These are phyloP conservation scores for Trichoderma cornu-damae DNA, from an alignment of 2,329 filamentous ascomycete species.

Conservation along the genomic window DNA sequence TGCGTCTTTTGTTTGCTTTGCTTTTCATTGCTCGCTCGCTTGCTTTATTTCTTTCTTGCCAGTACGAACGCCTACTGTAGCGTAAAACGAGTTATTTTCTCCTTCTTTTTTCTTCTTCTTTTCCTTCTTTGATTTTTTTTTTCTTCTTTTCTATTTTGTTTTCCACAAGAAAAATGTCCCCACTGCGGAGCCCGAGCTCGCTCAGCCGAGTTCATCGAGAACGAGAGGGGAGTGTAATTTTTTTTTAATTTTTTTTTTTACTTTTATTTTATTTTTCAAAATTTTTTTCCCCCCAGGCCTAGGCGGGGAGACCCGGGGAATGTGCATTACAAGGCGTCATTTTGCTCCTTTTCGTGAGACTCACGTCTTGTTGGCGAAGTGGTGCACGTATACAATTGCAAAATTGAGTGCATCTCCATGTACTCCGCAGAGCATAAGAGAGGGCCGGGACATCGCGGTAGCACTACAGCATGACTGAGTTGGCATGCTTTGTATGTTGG, in stretches of 20 bases:
- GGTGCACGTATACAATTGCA: constrained; percentile 1
- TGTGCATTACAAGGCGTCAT: background rate
- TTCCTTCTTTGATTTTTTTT: background rate
- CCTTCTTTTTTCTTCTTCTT: background rate
- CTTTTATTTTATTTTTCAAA: background rate
- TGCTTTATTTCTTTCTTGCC: background rate
- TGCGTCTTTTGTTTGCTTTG: no score
- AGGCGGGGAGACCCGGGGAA: background rate
- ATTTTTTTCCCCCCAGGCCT: background rate
- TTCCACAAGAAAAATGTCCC: no score
- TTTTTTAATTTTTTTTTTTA: background rate
- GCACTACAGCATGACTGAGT: background rate
- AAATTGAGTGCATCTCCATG: background rate
- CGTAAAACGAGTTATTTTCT: background rate
- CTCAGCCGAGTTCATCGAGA: background rate
- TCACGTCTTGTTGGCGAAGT: background rate
- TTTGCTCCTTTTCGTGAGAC: background rate
- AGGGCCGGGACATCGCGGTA: background rate
- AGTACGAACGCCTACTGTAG: background rate
- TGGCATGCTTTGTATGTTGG: constrained; percentile 2
- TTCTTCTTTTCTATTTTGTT: background rate
- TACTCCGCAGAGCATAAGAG: background rate
- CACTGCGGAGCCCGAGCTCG: background rate
- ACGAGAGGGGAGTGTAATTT: background rate
- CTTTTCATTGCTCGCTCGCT: no score